phyloP scores from a whole-genome alignment of 1,284 basidiomycete genomes.

The Ceratobasidium sp. region DNA sequence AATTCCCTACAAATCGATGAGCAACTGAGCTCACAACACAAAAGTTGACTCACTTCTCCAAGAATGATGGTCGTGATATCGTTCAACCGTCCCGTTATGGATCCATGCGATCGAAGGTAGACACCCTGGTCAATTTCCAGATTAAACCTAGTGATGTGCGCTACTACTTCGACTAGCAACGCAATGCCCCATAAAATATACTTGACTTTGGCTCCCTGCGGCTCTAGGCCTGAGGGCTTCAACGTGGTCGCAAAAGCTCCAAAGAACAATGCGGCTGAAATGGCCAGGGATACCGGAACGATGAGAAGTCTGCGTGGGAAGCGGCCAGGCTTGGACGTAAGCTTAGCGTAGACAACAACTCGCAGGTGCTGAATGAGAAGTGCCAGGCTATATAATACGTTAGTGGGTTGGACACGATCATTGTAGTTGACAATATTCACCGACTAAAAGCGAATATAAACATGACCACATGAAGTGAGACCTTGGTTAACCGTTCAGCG shows the following conservation, averaged over 20 bases:
- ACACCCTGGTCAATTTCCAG: background rate
- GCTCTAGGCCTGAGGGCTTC: background rate
- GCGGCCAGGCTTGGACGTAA: background rate
- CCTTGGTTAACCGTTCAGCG: background rate
- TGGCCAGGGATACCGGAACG: background rate
- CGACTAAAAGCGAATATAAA: constrained; percentile 10
- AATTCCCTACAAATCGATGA: background rate
- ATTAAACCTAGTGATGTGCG: background rate
- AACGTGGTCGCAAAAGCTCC: background rate
- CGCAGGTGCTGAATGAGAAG: background rate
- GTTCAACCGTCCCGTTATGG: background rate
- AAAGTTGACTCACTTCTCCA: constrained; percentile 25
- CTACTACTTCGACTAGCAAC: constrained; percentile 1
- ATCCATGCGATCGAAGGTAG: background rate
- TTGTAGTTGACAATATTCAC: background rate
- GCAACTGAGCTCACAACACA: no score
- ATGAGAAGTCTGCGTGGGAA: background rate
- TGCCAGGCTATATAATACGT: background rate
- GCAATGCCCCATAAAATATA: background rate
- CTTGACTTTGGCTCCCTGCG: background rate
- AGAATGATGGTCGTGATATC: constrained; percentile 4
- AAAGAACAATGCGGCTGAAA: constrained; percentile 7
- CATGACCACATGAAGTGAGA: background rate
- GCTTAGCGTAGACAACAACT: constrained; percentile 6
- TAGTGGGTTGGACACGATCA: background rate